Evolutionary conservation across 768 basidiomycete genomes (phyloP).

Genomic region (Albatrellus ellisii): DNA sequence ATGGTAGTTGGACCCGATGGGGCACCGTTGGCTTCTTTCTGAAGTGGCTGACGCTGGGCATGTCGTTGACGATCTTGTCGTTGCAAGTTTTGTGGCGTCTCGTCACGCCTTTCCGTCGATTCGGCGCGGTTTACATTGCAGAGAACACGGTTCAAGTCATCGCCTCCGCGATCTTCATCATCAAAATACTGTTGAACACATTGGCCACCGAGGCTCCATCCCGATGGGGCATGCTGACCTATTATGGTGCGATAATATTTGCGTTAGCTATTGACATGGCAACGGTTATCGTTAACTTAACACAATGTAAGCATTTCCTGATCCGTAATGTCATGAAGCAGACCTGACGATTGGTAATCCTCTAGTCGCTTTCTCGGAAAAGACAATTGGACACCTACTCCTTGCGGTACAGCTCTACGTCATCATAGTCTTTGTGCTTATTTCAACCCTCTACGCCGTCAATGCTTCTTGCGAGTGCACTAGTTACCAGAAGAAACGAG

Average conservation of each 20-base stretch:
- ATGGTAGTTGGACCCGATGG: constrained; percentile 56
- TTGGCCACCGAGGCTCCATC: constrained; percentile 28
- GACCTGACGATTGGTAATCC: constrained; percentile 2
- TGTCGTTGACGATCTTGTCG: constrained; percentile 32
- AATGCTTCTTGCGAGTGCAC: background rate
- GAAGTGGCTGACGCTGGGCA: constrained; percentile 35
- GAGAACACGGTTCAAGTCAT: constrained; percentile 47
- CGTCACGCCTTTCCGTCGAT: constrained; percentile 21
- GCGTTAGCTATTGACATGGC: constrained; percentile 39
- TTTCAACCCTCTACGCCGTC: constrained; percentile 26
- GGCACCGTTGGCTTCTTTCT: constrained; percentile 39
- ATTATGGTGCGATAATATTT: constrained; percentile 35
- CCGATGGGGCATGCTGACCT: constrained; percentile 30
- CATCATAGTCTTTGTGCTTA: constrained; percentile 42
- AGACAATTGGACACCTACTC: constrained; percentile 51
- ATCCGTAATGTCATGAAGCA: background rate
- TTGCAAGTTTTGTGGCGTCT: constrained; percentile 58
- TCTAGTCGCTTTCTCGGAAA: constrained; percentile 57
- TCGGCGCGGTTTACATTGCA: constrained; percentile 39
- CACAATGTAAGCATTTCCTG: constrained; percentile 35
- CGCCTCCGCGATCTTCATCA: constrained; percentile 41
- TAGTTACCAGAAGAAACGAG: constrained; percentile 3
- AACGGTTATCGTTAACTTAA: constrained; percentile 42
- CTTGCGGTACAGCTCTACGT: constrained; percentile 51
- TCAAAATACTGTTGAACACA: constrained; percentile 50